Evolutionary conservation across 371 early-diverging fungal genomes (phyloP).

Genomic region (Sporodiniella umbellata): DNA sequence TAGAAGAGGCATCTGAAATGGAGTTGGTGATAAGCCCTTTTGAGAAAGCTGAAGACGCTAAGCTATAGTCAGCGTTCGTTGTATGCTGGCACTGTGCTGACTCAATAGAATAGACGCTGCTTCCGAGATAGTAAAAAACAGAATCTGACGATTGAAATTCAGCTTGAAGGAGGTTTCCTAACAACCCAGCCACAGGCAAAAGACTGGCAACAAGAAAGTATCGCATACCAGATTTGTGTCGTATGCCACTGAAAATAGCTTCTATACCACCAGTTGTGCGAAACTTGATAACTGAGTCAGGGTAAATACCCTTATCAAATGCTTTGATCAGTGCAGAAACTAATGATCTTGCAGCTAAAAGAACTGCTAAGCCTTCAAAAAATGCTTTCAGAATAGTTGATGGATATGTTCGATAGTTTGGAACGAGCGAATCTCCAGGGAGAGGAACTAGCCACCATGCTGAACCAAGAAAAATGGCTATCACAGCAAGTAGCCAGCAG

Average conservation of each 20-base stretch:
- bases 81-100: conserved; percentile 7
- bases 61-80: neutral
- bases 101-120: neutral
- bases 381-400: conserved; percentile 10
- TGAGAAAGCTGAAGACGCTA: conserved; percentile 9
- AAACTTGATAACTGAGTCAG: conserved; percentile 9
- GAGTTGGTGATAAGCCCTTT: conserved; percentile 5
- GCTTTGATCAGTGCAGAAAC: conserved; percentile 8
- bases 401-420: conserved; percentile 15
- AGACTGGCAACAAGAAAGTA: conserved; percentile 11
- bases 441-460: conserved; percentile 19
- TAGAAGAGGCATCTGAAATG: conserved; percentile 8
- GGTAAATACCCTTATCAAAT: conserved; percentile 7
- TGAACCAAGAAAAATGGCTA: conserved; percentile 5
- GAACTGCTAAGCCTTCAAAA: conserved; percentile 6
- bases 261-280: conserved; percentile 12
- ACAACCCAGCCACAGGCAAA: conserved; percentile 4
- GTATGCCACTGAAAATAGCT: conserved; percentile 14
- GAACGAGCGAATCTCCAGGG: conserved; percentile 7
- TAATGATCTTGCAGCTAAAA: conserved; percentile 8
- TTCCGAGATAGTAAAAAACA: conserved; percentile 1
- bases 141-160: conserved; percentile 14
- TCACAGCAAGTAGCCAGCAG: conserved; percentile 6
- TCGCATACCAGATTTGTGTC: conserved; percentile 8
- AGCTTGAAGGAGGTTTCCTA: conserved; percentile 9